Evolutionary conservation across 352 stramenopile genomes (phyloP), one percentile per base, ranked within the genome.

Genomic region (Pythium biforme): DNA sequence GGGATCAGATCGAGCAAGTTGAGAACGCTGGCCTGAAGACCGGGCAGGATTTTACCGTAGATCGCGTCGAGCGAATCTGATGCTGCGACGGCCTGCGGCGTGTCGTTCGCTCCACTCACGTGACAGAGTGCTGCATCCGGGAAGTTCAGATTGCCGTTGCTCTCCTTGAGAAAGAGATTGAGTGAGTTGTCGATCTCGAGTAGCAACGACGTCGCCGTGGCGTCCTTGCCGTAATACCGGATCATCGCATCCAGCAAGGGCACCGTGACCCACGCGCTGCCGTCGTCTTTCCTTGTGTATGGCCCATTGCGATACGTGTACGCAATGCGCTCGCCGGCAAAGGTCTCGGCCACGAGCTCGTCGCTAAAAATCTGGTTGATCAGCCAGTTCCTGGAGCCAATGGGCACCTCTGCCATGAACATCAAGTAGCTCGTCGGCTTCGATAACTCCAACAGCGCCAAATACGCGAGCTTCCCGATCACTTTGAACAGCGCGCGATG

Each of bases 401-500:
- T 62, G 0, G 69, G 49, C 5, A 74, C 51, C 14, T 81, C 75
- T 10, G 58, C 67, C 73, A 79, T 79, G 33, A 77, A 83, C 75
- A 83, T 81, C 34, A 83, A 59, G 34, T 77, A 83, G 22, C 67
- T 74, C 20, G 70, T 55, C 9, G 75, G 73, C 20, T 69, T 75
- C 45, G 66, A 79, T 0, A 68, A n/a, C 4, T 59, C 56, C 34
- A 79, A 40, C n/a, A 83, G 55, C 20, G 75, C 59, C 23, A 83
- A 26, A 34, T 77, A 81, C 23, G 52, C 41, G 11, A 81, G 10
- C 31, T 83, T 83, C 3, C 47, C 61, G 3, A 83, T 31, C 27
- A 79, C 73, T 59, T 83, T 83, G 57, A 79, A 77, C 6, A 83
- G 49, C 20, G 70, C 73, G 14, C 75, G 73, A 25, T 79, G 67